Conservation (phyloP, 108 stramenopile species). For the Nannochloropsis oceanica region DNA sequence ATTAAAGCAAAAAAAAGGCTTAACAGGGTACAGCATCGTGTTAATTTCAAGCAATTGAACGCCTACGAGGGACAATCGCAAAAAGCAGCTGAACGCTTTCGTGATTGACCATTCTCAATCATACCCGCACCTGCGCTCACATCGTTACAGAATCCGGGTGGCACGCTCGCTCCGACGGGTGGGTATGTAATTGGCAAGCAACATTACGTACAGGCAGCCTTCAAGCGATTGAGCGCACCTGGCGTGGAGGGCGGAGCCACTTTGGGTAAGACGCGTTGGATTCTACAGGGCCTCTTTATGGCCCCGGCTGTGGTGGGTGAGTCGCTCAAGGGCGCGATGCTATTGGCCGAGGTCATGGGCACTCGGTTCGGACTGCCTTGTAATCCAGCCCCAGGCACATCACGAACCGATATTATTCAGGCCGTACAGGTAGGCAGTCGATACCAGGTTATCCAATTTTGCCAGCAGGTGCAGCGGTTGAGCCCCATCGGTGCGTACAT, state of each 20-base stretch:
- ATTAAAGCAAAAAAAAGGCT: no score
- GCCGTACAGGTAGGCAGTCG: constrained; percentile 25
- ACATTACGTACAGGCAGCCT: constrained; percentile 18
- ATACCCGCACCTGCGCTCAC: no score
- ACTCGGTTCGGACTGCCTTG: constrained; percentile 21
- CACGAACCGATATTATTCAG: constrained; percentile 35
- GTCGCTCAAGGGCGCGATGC: constrained; percentile 24
- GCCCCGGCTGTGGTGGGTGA: constrained; percentile 35
- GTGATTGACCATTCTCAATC: no score
- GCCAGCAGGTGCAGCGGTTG: constrained; percentile 26
- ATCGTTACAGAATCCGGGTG: constrained; percentile 29
- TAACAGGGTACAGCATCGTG: no score
- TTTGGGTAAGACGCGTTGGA: constrained; percentile 21
- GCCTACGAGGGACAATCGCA: no score
- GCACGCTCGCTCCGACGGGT: constrained; percentile 24
- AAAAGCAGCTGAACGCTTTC: no score
- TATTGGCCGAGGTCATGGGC: constrained; percentile 28
- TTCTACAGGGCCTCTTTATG: constrained; percentile 28
- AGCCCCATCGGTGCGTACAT: constrained; percentile 35
- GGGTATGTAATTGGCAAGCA: constrained; percentile 27
- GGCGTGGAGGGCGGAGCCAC: constrained; percentile 35
- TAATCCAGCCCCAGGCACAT: constrained; percentile 15
- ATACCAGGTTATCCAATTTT: constrained; percentile 13
- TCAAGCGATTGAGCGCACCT: constrained; percentile 19
- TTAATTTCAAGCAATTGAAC: no score